Percentiles rank a stretch among this genome's conserved stretches.
phyloP scores from a whole-genome alignment of 805 yeast genomes.

The Metschnikowia proteae region DNA sequence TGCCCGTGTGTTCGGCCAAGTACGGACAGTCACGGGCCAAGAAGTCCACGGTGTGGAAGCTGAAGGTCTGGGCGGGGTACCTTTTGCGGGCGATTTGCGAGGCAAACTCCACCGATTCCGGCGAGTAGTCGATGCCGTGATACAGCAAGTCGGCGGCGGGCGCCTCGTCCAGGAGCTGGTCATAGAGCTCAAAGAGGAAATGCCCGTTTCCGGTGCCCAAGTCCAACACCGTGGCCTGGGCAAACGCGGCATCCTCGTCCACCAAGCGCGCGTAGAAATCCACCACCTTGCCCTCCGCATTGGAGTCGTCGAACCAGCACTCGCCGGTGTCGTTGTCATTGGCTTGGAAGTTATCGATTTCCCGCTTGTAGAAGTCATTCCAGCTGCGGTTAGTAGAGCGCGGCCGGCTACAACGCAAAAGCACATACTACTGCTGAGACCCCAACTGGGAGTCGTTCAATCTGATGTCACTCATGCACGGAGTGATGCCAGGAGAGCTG shows the following conservation, averaged over 20 bases:
- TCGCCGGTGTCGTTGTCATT: slow-evolving; percentile 90
- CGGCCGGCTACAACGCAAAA: not conserved
- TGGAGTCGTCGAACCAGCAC: slow-evolving; percentile 94
- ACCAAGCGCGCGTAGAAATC: slow-evolving; percentile 52
- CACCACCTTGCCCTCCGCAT: slow-evolving; percentile 84
- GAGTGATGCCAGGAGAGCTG: not conserved
- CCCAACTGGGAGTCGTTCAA: slow-evolving; percentile 81
- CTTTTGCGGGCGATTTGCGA: slow-evolving; percentile 45
- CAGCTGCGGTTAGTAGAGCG: slow-evolving; percentile 46
- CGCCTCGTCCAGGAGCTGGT: slow-evolving; percentile 58
- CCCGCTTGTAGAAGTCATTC: slow-evolving; percentile 81
- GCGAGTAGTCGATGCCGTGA: slow-evolving; percentile 82
- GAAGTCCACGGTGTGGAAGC: slow-evolving; percentile 72
- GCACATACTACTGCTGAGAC: slow-evolving; percentile 67
- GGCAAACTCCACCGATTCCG: slow-evolving; percentile 76
- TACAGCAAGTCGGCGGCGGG: slow-evolving; percentile 24
- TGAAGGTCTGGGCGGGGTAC: slow-evolving; percentile 30
- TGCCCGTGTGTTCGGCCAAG: slow-evolving; percentile 29
- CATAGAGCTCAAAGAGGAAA: slow-evolving; percentile 62
- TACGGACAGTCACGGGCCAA: slow-evolving; percentile 40
- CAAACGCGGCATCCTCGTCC: slow-evolving; percentile 14
- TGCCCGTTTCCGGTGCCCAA: slow-evolving; percentile 98
- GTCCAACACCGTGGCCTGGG: slow-evolving; percentile 53
- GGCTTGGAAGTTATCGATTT: slow-evolving; percentile 63
- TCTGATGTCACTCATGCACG: slow-evolving; percentile 24